These are phyloP conservation scores for Pseudogymnoascus sp. DNA, from an alignment of 2,329 filamentous ascomycete genomes.

Conservation along the genomic window DNA sequence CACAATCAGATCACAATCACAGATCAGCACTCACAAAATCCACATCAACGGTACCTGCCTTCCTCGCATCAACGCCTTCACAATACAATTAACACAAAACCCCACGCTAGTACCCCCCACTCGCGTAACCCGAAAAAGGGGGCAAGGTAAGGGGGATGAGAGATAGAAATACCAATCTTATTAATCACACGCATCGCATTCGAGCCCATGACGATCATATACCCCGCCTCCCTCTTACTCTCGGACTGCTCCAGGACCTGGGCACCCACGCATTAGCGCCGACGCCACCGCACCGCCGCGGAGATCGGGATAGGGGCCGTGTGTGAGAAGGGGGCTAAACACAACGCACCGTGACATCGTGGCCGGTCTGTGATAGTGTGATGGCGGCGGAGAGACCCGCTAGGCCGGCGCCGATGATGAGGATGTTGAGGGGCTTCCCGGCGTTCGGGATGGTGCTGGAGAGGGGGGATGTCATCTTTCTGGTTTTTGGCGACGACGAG, in stretches of 20 bases:
- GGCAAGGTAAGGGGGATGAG: not conserved
- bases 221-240: constrained; percentile 1
- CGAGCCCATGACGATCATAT: constrained; percentile 4
- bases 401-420: constrained; percentile 33
- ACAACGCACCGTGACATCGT: constrained; percentile 29
- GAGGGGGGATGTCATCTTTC: not conserved
- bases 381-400: constrained; percentile 34
- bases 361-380: constrained; percentile 14
- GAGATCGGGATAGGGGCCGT: not conserved
- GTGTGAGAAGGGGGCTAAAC: not conserved
- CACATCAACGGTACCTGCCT: not conserved
- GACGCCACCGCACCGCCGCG: not conserved
- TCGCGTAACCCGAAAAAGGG: not conserved
- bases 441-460: not conserved
- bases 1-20: not conserved
- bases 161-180: not conserved
- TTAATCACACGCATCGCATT: not conserved
- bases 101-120: not conserved
- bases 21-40: not conserved
- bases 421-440: constrained; percentile 12
- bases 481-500: not conserved
- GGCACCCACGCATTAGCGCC: not conserved
- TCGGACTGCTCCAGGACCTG: not conserved
- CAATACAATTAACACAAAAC: not conserved
- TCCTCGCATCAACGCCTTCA: not conserved